Evolutionary conservation across 139 green algal genomes (phyloP), one percentile per base, ranked within the genome.

Genomic region (Picochlorum sp.): DNA sequence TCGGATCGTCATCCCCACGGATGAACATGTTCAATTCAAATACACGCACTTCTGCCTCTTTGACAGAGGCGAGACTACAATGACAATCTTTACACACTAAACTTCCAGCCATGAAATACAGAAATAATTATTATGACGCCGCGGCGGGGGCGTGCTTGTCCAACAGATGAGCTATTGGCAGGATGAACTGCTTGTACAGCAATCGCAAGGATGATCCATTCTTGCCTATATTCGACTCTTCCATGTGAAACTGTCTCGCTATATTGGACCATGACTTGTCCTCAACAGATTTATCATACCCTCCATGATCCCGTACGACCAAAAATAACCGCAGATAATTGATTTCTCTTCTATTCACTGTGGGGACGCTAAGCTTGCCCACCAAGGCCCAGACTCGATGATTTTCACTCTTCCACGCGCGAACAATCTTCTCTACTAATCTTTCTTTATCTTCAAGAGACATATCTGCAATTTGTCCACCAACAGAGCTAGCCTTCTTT

Each of bases 31-130:
- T 41, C 34, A 41, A 41, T 41, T 41, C 34, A 41, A 41, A 54
- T 13, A 20, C 9, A 54, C 47, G 47, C 13, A 54, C 47, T 10
- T 54, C 47, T 54, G 83, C 83, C 64, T 96, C 89, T 18, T 72
- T 67, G 4, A 91, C 80, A 26, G 60, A 83, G 6, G 60, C 50
- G 4, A 90, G 51, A 14, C 80, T 63, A 13, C 57, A 65, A 44
- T 78, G 63, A 31, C 80, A 86, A 26, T 83, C 49, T 10, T 69
- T 70, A 49, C 73, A 82, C 3, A 65, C 47, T 41, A 77, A 60
- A 54, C 47, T 54, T 54, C n/a, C 18, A 54, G 47, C 47, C 47
- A 54, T 21, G 1, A 54, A 54, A 26, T 54, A 54, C 47, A 54
- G 15, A 54, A 26, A 21, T 21, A 20, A 54, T n/a, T 24, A 50